A percentile compares a stretch with the other conserved stretches of the same genome.
Evolutionary conservation across 257 asterid species (phyloP).

Genomic region (Galeopsis tetrahit): DNA sequence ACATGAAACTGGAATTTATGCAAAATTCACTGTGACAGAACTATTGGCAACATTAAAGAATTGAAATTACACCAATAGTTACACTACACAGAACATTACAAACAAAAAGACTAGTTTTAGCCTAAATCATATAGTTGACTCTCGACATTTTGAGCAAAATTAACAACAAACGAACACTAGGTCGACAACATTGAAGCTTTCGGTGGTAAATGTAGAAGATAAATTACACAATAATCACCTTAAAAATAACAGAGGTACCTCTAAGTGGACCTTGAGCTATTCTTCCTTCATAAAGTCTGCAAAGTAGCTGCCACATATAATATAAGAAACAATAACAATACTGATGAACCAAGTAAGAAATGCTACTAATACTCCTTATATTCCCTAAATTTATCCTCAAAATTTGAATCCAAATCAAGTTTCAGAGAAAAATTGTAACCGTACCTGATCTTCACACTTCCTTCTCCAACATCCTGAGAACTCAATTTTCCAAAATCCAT

Average conservation of each 20-base stretch:
- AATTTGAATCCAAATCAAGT: conserved; percentile 18
- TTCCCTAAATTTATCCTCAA: neutral
- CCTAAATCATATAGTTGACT: conserved; percentile 1
- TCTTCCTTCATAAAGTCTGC: conserved; percentile 97
- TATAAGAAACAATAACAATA: conserved; percentile 50
- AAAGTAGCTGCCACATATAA: conserved; percentile 55
- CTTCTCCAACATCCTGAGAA: conserved; percentile 89
- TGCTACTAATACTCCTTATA: neutral
- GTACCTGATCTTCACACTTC: conserved; percentile 81
- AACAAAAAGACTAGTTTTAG: neutral
- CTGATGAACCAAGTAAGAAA: neutral
- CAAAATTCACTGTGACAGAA: conserved; percentile 16
- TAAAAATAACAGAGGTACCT: conserved; percentile 82
- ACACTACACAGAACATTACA: conserved; percentile 1
- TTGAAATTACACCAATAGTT: neutral
- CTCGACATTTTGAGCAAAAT: conserved; percentile 4
- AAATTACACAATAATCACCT: conserved; percentile 53
- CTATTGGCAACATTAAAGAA: neutral
- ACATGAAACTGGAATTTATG: conserved; percentile 9
- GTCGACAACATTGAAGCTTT: neutral
- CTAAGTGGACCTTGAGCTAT: conserved; percentile 78
- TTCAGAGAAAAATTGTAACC: conserved; percentile 5
- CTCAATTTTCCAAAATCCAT: conserved; percentile 59
- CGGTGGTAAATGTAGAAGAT: neutral
- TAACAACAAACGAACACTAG: neutral